Evolutionary conservation across 306 rosid genomes (phyloP), one percentile per base, ranked within the genome.

Genomic region (Inga laurina): DNA sequence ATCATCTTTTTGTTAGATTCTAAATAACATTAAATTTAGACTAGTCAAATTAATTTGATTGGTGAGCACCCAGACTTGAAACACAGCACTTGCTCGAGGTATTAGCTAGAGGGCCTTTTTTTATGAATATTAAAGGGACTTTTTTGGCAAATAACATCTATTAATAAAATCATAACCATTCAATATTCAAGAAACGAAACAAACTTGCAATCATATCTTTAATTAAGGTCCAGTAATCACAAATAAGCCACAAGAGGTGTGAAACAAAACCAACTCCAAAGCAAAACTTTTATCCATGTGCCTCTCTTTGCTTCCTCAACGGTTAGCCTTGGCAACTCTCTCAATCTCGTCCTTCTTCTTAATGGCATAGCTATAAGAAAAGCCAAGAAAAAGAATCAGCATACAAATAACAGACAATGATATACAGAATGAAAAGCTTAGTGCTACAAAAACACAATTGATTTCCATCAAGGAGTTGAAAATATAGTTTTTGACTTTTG

Each of bases 271-370:
- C 62, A 78, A 45, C 74, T 46, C 35, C 3, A 39, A 34, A 35
- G 43, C 77, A 72, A 72, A 85, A 80, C n/a, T 72, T 78, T 37
- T 72, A 32, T 77, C 86, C 7, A 46, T 13, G n/a, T 8, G 82
- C 74, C 45, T 37, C 76, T 21, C 61, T 37, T 32, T 7, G 74
- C 16, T 57, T 27, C 57, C 76, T 89, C 77, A 89, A 78, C 90
- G 92, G 78, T 89, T 89, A 45, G 92, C 92, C 89, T 89, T 87
- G 73, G 90, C 89, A 71, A 85, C 92, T 59, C 92, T 85, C 84
- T 89, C 92, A 6, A 87, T 85, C 82, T 89, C 92, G 56, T 89
- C 90, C 81, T 87, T 89, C 87, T 87, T 89, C 87, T 87, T 89
- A 65, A 87, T 89, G 16, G 90, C 92, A 81, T 89, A 89, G 76